Evolutionary conservation across 352 stramenopile genomes (phyloP), one percentile per base, ranked within the genome.

Genomic region (Phytophthora lateralis): DNA sequence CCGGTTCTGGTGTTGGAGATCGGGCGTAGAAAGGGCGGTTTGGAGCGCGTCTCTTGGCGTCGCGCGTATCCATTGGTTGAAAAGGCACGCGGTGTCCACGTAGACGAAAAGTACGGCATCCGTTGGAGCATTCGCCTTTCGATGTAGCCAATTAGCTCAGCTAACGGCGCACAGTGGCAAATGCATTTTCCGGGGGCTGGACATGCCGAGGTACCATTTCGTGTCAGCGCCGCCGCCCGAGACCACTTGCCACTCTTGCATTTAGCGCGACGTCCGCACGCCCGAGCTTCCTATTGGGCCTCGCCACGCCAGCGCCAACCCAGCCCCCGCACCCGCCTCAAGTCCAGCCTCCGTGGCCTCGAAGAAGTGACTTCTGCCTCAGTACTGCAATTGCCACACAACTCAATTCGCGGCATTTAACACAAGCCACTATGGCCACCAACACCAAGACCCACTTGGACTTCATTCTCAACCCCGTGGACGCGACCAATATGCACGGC

Each of bases 391-490:
- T 26, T 11, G 8, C 21, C 6, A 30, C 6, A 30, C 45, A 67
- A 71, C 39, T 47, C 44, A 59, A 71, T 58, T 21, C 34, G 32
- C 63, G 41, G 15, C 44, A 38, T 32, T 55, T 43, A 67, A 55
- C 57, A 8, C 34, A 67, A 52, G 44, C 7, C 38, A 37, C 24
- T 26, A 80, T 78, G 69, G 37, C 26, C 26, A 30, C 26, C 4
- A 30, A 58, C 47, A 35, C 42, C 58, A 80, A 80, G 48, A 63
- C 60, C 32, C 60, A 63, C 12, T 27, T 69, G n/a, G 45, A 69
- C 38, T 69, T 58, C 41, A 69, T 64, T 35, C 67, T 66, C 3
- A 58, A 57, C 24, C 43, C 68, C 6, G 59, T 55, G 15, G 35
- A 46, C 15, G 41, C 43, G 5, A 21, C 53, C 49, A 17, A 29